Evolutionary conservation across 305 asterid genomes (phyloP).

Genomic region (Solanum hybrid): DNA sequence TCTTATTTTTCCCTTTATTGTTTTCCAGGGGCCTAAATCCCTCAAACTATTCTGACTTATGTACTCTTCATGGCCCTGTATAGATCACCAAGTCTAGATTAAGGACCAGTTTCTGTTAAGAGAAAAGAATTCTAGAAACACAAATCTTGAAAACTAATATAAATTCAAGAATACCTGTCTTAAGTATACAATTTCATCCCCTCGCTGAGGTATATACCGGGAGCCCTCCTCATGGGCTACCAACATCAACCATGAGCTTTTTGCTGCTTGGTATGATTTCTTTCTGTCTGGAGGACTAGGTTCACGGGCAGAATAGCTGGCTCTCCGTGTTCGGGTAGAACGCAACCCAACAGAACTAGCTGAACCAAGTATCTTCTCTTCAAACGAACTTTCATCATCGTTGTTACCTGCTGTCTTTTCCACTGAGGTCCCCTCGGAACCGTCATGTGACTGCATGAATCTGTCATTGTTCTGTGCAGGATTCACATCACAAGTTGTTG

Average conservation of each 20-base stretch:
- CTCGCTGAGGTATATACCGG: constrained; percentile 80
- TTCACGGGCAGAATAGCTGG: constrained; percentile 38
- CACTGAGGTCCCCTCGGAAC: constrained; percentile 41
- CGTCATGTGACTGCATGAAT: constrained; percentile 29
- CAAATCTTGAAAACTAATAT: background rate
- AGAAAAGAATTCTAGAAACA: background rate
- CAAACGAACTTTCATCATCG: constrained; percentile 43
- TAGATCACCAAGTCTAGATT: constrained; percentile 6
- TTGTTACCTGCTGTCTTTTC: constrained; percentile 38
- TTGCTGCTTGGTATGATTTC: constrained; percentile 51
- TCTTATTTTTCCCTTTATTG: constrained; percentile 48
- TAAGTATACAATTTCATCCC: constrained; percentile 80
- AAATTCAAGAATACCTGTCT: constrained; percentile 53
- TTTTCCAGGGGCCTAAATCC: constrained; percentile 69
- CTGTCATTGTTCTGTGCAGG: constrained; percentile 27
- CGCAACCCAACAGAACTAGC: constrained; percentile 48
- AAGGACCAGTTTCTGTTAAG: background rate
- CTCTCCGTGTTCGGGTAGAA: constrained; percentile 63
- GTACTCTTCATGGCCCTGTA: constrained; percentile 95
- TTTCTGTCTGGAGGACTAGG: constrained; percentile 46
- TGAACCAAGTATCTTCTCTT: constrained; percentile 42
- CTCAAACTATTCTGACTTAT: constrained; percentile 29
- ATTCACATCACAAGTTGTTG: constrained; percentile 33
- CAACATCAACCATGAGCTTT: constrained; percentile 81
- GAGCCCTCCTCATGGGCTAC: constrained; percentile 81